phyloP scores from a whole-genome alignment of 176 grass and related monocot genomes.

The Eragrostis nindensis region DNA sequence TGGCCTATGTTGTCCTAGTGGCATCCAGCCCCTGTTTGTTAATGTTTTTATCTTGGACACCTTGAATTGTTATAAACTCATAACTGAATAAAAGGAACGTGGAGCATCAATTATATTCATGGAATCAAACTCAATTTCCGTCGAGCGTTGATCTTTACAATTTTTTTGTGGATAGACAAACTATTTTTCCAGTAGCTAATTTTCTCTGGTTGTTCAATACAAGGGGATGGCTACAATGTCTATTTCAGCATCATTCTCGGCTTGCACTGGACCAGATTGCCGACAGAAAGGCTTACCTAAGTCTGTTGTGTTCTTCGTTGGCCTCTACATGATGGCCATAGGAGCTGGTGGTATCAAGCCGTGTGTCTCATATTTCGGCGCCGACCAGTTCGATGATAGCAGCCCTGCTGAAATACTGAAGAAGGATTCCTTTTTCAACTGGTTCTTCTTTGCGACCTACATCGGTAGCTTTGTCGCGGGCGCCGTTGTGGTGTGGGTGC shows the following conservation, averaged over 20 bases:
- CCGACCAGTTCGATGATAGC: conserved; percentile 74
- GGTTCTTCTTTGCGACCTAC: conserved; percentile 86
- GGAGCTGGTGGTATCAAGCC: conserved; percentile 79
- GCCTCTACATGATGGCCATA: conserved; percentile 75
- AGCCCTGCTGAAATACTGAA: conserved; percentile 46
- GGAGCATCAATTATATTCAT: too few species aligned
- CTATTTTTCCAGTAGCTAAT: conserved; percentile 11
- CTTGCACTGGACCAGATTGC: conserved; percentile 35
- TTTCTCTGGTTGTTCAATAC: conserved; percentile 30
- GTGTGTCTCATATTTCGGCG: conserved; percentile 81
- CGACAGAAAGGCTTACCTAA: conserved; percentile 32
- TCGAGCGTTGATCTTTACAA: background rate
- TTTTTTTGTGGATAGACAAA: too few species aligned
- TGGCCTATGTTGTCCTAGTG: too few species aligned
- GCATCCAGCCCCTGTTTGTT: too few species aligned
- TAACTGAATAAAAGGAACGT: too few species aligned
- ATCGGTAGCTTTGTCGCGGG: conserved; percentile 76
- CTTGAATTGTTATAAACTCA: too few species aligned
- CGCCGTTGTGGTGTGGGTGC: conserved; percentile 69
- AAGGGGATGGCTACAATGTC: conserved; percentile 81
- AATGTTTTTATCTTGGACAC: too few species aligned
- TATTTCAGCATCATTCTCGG: conserved; percentile 63
- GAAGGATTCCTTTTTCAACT: conserved; percentile 81
- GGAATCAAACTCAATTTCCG: background rate
- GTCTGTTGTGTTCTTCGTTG: conserved; percentile 58